Percentiles rank a stretch among this genome's conserved stretches.
Evolutionary conservation across 2,329 filamentous ascomycete genomes (phyloP).

Genomic region (Acrodontium crateriforme): DNA sequence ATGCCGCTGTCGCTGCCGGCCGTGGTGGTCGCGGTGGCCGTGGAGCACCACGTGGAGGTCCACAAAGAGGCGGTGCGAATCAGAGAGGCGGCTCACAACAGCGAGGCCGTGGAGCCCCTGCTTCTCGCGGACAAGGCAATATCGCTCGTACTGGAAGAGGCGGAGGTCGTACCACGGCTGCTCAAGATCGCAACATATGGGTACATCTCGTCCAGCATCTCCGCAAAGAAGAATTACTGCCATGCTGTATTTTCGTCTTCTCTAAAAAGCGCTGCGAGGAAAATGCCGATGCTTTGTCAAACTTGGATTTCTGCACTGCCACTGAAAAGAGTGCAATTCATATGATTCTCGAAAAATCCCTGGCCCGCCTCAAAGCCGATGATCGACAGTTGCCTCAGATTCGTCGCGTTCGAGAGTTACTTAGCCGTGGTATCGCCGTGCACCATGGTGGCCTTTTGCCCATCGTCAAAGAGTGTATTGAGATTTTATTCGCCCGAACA

Average conservation of each 20-base stretch:
- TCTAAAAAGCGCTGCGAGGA: constrained; percentile 97
- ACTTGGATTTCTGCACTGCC: constrained; percentile 87
- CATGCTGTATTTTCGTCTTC: constrained; percentile 95
- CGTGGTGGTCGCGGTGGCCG: constrained; percentile 39
- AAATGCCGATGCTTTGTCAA: constrained; percentile 87
- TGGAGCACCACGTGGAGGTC: constrained; percentile 34
- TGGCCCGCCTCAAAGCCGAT: constrained; percentile 80
- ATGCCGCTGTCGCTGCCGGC: constrained; percentile 32
- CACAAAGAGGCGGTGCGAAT: constrained; percentile 27
- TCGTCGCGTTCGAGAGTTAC: constrained; percentile 67
- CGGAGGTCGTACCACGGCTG: constrained; percentile 74
- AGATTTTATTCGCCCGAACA: constrained; percentile 89
- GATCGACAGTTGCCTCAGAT: constrained; percentile 89
- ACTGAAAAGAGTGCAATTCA: constrained; percentile 93
- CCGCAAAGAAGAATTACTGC: constrained; percentile 72
- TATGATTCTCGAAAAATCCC: constrained; percentile 92
- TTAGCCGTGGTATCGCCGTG: constrained; percentile 81
- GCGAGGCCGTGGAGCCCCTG: constrained; percentile 41
- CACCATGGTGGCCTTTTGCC: constrained; percentile 90
- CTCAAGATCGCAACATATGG: constrained; percentile 94
- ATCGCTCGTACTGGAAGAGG: constrained; percentile 79
- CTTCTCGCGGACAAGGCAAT: constrained; percentile 55
- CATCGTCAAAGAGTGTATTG: constrained; percentile 95
- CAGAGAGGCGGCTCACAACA: constrained; percentile 37
- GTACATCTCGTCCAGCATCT: constrained; percentile 88